Evolutionary conservation across 2,329 filamentous ascomycete genomes (phyloP).

Genomic region (Pestalotiopsis fici): DNA sequence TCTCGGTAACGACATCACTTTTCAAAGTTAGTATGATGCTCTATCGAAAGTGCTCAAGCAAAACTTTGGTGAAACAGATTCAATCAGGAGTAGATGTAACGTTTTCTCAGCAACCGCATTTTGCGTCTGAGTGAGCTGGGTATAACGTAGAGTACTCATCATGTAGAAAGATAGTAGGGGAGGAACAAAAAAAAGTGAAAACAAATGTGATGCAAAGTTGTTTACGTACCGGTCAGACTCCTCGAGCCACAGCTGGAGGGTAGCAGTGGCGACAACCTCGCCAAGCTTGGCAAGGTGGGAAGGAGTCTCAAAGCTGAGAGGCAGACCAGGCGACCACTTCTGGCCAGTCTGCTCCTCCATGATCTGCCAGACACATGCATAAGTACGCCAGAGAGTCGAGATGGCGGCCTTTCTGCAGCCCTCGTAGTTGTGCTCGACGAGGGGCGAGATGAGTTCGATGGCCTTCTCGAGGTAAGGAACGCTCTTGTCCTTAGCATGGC

Average conservation of each 20-base stretch:
- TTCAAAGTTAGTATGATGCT: slow-evolving; percentile 36
- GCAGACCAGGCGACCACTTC: slow-evolving; percentile 90
- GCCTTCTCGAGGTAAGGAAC: slow-evolving; percentile 78
- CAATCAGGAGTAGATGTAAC: slow-evolving; percentile 41
- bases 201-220: slow-evolving; percentile 16
- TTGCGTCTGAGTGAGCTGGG: slow-evolving; percentile 99
- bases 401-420: slow-evolving; percentile 91
- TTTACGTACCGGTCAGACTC: slow-evolving; percentile 88
- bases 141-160: slow-evolving; percentile 93
- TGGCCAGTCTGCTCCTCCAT: slow-evolving; percentile 76
- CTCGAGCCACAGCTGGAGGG: slow-evolving; percentile 82
- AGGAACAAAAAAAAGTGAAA: slow-evolving; percentile 22
- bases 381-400: slow-evolving; percentile 89
- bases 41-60: slow-evolving; percentile 15
- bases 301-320: slow-evolving; percentile 77
- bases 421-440: slow-evolving; percentile 88
- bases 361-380: slow-evolving; percentile 86
- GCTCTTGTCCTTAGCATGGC: slow-evolving; percentile 60
- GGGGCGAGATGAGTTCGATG: slow-evolving; percentile 76
- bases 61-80: slow-evolving; percentile 24
- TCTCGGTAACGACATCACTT: slow-evolving; percentile 87
- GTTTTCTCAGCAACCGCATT: slow-evolving; percentile 88
- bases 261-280: slow-evolving; percentile 81
- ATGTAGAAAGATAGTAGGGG: slow-evolving; percentile 50
- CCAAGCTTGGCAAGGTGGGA: slow-evolving; percentile 82